Conservation (phyloP, 1,284 basidiomycete genomes). For the Irpex rosettiformis region DNA sequence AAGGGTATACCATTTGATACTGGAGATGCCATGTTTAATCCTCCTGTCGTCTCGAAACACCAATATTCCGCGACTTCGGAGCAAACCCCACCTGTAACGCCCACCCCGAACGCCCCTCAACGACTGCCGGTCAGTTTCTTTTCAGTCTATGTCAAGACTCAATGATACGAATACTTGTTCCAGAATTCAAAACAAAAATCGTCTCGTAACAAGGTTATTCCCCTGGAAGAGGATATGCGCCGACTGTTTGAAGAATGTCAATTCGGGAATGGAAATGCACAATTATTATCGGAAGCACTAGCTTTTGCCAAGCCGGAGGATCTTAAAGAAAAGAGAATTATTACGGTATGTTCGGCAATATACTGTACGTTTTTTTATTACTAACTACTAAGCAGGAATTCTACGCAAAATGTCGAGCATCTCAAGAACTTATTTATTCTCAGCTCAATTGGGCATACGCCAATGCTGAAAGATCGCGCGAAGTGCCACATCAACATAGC, state of each 20-base stretch:
- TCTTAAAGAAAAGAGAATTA: constrained; percentile 53
- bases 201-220: constrained; percentile 57
- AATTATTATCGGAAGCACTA: constrained; percentile 61
- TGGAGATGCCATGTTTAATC: constrained; percentile 74
- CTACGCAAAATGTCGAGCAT: constrained; percentile 62
- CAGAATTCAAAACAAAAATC: constrained; percentile 26
- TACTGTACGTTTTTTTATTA: background rate
- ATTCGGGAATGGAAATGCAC: constrained; percentile 69
- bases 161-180: background rate
- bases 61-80: constrained; percentile 2
- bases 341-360: constrained; percentile 43
- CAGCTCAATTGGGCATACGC: constrained; percentile 81
- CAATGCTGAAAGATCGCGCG: constrained; percentile 57
- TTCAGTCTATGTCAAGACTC: background rate
- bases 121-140: background rate
- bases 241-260: constrained; percentile 77
- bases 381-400: constrained; percentile 53
- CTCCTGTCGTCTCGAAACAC: constrained; percentile 36
- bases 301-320: constrained; percentile 64
- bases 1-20: constrained; percentile 71
- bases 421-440: constrained; percentile 69
- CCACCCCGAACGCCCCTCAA: background rate
- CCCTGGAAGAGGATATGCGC: constrained; percentile 73
- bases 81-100: background rate
- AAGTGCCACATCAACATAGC: constrained; percentile 16